phyloP scores from a whole-genome alignment of 805 yeast genomes.

The Jamesozyma spencerorum region DNA sequence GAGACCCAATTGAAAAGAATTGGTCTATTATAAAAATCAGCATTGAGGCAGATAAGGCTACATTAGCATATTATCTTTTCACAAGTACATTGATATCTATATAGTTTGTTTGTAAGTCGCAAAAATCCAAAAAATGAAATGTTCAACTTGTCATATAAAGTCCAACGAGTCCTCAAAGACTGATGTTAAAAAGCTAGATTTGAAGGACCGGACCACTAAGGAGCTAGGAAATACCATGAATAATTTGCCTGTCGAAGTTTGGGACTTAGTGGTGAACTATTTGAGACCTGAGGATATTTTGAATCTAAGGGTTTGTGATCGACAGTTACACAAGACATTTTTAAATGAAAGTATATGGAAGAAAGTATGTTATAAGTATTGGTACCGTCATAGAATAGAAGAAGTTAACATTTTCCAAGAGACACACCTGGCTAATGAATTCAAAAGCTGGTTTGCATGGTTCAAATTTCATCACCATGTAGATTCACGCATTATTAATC shows the following conservation, averaged over 20 bases:
- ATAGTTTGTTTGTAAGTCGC: not conserved
- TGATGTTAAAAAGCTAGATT: too few relatives aligned
- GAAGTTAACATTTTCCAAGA: not conserved
- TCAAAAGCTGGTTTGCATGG: not conserved
- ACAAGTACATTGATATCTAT: not conserved
- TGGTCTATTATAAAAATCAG: constrained; percentile 19
- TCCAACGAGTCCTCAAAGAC: too few relatives aligned
- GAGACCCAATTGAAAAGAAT: constrained; percentile 21
- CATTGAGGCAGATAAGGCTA: too few relatives aligned
- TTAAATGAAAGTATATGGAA: not conserved
- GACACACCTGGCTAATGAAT: not conserved
- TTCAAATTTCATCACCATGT: not conserved
- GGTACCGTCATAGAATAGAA: not conserved
- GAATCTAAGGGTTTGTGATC: not conserved
- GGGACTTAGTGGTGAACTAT: not conserved
- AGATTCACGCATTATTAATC: not conserved
- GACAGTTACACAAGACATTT: not conserved
- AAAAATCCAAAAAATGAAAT: constrained; percentile 3
- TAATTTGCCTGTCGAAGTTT: not conserved
- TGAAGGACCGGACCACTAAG: too few relatives aligned
- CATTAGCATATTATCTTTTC: too few relatives aligned
- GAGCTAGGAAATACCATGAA: too few relatives aligned
- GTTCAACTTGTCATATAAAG: too few relatives aligned
- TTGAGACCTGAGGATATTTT: not conserved
- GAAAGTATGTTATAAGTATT: not conserved